Evolutionary conservation across 305 asterid species (phyloP), one percentile per base, ranked within the genome.

Genomic region (Ilex paraguariensis): DNA sequence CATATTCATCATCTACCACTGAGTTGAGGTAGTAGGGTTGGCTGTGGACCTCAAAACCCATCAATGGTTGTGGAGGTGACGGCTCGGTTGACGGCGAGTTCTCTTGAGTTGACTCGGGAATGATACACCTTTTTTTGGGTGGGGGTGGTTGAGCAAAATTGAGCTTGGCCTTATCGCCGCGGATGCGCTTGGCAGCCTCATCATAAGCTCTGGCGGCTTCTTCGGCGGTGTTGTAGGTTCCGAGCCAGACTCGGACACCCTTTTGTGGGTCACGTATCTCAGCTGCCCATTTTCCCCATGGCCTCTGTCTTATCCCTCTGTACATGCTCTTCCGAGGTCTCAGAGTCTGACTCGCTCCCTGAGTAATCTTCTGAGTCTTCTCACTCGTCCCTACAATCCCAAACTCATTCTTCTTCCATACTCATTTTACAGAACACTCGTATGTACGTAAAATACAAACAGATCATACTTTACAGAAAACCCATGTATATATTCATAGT

Each of bases 251-350:
- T 0, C 97, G 59, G 1, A 70, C 73, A 1, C 95, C 95, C 39
- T 83, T 83, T 2, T 61, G 67, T 0, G 97, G 97, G 70, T 90
- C 95, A 15, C 95, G 95, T 51, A 87, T 90, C 59, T 90, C 95
- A 2, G 95, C 95, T 0, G 97, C 97, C 95, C 93, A 89, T 75
- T 89, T 87, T 2, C 97, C 97, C 95, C 95, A 90, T n/a, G 95
- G 95, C 81, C 95, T 77, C 67, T 76, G 91, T 67, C 97, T 73
- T 66, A 90, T 90, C 57, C 97, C 95, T 71, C 95, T 74, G 75
- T 87, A 90, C 61, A 63, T 75, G 68, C 73, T 85, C 71, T 90
- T 90, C 62, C 90, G 80, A 1, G 74, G 48, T 83, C 76, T 83
- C 60, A 57, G 72, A 9, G 6, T 68, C 53, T 49, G 53, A 49